Evolutionary conservation across 2,329 filamentous ascomycete species (phyloP), one percentile per base, ranked within the genome.

Genomic region (Camillea tinctor): DNA sequence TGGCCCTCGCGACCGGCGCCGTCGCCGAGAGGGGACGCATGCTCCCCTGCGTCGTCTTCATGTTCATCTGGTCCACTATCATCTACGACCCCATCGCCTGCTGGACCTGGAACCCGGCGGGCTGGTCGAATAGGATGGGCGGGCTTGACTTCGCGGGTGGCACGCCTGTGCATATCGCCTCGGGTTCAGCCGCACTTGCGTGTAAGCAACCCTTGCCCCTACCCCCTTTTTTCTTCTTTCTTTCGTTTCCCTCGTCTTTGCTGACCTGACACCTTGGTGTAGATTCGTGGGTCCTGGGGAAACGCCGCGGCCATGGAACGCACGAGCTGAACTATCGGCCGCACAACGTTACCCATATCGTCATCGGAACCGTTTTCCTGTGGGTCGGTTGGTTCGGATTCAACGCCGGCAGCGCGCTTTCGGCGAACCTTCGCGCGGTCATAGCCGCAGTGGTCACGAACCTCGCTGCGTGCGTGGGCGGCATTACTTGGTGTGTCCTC

Each of bases 301-400:
- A 93, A 78, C 84, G 92, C 64, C 83, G 88, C 62, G 92, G 92
- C 21, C 91, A 96, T 73, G 91, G 91, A 54, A 96, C 92, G 24
- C 89, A 93, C 72, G 91, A 94, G 74, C 82, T 96, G 69, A 96
- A 96, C 79, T 96, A 94, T 76, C 89, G 93, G 55, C 93, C 93
- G 9, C 93, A 97, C 80, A 96, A 96, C 70, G 92, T 96, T 52
- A 95, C 92, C 3, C 91, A 96, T 74, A 93, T 97, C 67, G 92
- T 96, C 56, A 90, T 96, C 58, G 93, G 93, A 26, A 96, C 93
- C 2, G 92, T 96, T 52, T 96, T 97, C 78, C 87, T 97, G 17
- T 97, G 93, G 92, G 90, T 96, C 17, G 93, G 93, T 57, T 97
- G 92, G 93, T 96, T 96, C 71, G 93, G 93, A 53, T 97, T 97